phyloP scores from a whole-genome alignment of 257 asterid species.

The Gentiana dahurica region DNA sequence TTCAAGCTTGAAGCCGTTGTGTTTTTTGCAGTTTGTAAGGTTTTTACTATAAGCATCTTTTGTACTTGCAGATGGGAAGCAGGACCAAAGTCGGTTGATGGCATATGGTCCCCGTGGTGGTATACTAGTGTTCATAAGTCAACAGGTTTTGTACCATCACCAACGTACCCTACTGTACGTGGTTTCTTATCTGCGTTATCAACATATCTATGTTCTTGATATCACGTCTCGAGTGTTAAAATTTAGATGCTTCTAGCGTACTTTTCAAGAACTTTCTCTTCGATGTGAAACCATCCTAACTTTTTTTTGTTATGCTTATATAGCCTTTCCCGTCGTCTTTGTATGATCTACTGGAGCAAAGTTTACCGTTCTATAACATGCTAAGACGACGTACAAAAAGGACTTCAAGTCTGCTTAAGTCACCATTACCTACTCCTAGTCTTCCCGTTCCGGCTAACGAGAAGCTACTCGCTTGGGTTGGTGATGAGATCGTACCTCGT shows the following conservation, averaged over 20 bases:
- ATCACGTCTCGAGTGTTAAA: neutral
- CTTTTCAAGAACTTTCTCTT: too few species aligned
- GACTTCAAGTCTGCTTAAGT: constrained; percentile 12
- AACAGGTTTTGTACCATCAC: constrained; percentile 41
- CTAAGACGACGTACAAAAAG: constrained; percentile 37
- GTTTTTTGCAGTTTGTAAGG: too few species aligned
- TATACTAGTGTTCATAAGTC: constrained; percentile 51
- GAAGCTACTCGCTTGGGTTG: constrained; percentile 91
- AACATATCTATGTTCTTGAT: neutral
- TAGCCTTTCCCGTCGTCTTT: constrained; percentile 71
- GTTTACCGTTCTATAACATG: constrained; percentile 73
- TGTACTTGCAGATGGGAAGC: constrained; percentile 57
- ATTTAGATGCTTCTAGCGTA: too few species aligned
- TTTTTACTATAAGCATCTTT: too few species aligned
- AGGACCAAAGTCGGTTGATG: constrained; percentile 73
- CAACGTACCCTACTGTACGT: constrained; percentile 50
- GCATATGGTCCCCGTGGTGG: constrained; percentile 84
- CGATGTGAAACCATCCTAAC: too few species aligned
- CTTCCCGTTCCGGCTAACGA: constrained; percentile 74
- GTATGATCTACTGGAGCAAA: constrained; percentile 75
- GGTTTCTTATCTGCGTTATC: neutral
- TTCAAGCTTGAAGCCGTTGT: too few species aligned
- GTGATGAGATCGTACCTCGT: constrained; percentile 78
- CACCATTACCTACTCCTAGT: constrained; percentile 25
- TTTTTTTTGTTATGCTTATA: constrained; percentile 19